Evolutionary conservation across 2,329 filamentous ascomycete genomes (phyloP).

Genomic region (Phoma sp.): DNA sequence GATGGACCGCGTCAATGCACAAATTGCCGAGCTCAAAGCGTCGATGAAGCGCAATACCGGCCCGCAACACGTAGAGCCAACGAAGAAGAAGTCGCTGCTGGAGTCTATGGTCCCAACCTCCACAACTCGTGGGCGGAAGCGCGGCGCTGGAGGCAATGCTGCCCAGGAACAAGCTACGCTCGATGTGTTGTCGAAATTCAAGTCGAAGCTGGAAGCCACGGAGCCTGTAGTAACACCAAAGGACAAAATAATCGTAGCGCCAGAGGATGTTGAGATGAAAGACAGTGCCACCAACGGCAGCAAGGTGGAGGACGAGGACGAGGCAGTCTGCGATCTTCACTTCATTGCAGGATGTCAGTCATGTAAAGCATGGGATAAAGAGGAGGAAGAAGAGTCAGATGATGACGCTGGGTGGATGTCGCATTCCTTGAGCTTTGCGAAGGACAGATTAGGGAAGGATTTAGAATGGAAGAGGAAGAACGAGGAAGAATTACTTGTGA

Average conservation of each 20-base stretch:
- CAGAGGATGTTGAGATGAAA: slow-evolving; percentile 26
- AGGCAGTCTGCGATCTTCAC: slow-evolving; percentile 82
- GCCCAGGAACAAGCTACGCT: slow-evolving; percentile 62
- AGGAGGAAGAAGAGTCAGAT: slow-evolving; percentile 64
- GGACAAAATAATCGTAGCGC: slow-evolving; percentile 36
- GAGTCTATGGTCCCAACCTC: slow-evolving; percentile 77
- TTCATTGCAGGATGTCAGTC: slow-evolving; percentile 96
- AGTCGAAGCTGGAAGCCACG: slow-evolving; percentile 68
- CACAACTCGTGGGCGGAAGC: slow-evolving; percentile 73
- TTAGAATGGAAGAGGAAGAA: slow-evolving; percentile 88
- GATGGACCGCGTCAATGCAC: slow-evolving; percentile 75
- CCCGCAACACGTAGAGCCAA: slow-evolving; percentile 39
- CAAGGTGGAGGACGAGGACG: slow-evolving; percentile 38
- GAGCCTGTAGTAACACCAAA: slow-evolving; percentile 45
- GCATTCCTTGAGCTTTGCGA: slow-evolving; percentile 83
- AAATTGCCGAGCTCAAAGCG: slow-evolving; percentile 80
- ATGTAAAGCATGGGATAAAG: slow-evolving; percentile 84
- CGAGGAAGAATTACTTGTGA: slow-evolving; percentile 88
- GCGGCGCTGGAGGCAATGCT: slow-evolving; percentile 64
- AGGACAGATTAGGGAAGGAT: slow-evolving; percentile 89
- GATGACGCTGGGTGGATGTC: slow-evolving; percentile 78
- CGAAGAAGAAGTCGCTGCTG: slow-evolving; percentile 65
- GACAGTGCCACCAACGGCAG: slow-evolving; percentile 6
- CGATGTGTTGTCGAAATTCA: slow-evolving; percentile 79
- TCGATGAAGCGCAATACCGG: slow-evolving; percentile 73